Conservation (phyloP, 495 filamentous ascomycete species). For the Xylaria curta region DNA sequence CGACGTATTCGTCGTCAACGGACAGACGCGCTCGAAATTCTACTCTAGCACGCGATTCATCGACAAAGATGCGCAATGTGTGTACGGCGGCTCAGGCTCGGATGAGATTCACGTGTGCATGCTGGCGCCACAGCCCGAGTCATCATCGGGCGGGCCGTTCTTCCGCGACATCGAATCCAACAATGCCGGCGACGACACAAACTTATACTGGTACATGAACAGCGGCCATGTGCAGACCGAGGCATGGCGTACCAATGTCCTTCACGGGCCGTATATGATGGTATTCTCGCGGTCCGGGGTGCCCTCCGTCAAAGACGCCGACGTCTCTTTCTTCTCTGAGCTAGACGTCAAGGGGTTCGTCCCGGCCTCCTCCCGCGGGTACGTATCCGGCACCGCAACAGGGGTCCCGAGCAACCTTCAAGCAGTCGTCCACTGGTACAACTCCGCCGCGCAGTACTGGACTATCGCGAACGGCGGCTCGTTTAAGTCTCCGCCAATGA, state of each 20-base stretch:
- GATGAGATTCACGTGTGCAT: constrained; percentile 59
- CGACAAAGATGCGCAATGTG: constrained; percentile 69
- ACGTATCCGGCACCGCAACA: constrained; percentile 64
- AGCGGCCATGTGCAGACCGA: constrained; percentile 69
- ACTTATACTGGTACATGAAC: constrained; percentile 75
- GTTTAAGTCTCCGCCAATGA: constrained; percentile 71
- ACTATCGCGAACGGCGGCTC: constrained; percentile 55
- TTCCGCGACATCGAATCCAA: constrained; percentile 71
- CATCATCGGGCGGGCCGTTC: constrained; percentile 64
- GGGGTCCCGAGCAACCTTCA: constrained; percentile 55
- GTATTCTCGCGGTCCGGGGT: constrained; percentile 65
- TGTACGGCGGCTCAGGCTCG: constrained; percentile 49
- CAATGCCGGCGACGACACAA: constrained; percentile 62
- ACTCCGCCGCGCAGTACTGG: constrained; percentile 69
- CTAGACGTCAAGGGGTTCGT: constrained; percentile 66
- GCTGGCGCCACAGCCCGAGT: constrained; percentile 58
- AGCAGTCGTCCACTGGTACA: constrained; percentile 71
- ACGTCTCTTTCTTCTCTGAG: constrained; percentile 65
- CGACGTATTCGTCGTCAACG: constrained; percentile 66
- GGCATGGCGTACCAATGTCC: constrained; percentile 61
- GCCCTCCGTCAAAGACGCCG: constrained; percentile 53
- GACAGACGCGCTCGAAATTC: constrained; percentile 71
- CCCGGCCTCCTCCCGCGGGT: constrained; percentile 58
- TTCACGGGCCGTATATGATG: constrained; percentile 72
- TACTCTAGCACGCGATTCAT: constrained; percentile 72